Evolutionary conservation across 148 eudicot species (phyloP).

Genomic region (Persicaria tinctoria): DNA sequence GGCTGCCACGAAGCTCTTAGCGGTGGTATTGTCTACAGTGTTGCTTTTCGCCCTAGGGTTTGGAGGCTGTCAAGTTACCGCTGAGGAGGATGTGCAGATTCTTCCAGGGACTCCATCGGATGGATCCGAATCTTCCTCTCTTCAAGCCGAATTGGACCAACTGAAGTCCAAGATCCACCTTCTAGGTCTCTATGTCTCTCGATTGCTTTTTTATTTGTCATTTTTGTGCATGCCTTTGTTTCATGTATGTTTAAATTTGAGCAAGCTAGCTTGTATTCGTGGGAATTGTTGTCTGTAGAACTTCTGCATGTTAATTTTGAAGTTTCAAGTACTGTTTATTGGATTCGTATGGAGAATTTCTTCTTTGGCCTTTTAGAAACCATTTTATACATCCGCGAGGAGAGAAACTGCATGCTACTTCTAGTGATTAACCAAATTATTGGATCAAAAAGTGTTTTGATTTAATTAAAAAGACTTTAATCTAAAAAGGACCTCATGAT

Average conservation of each 20-base stretch:
- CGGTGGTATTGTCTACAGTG: background rate
- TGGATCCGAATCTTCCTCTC: conserved; percentile 2
- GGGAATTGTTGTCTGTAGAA: background rate
- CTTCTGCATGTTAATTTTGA: background rate
- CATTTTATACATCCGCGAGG: background rate
- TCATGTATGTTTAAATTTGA: background rate
- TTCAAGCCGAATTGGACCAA: conserved; percentile 4
- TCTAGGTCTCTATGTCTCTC: background rate
- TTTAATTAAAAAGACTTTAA: no score
- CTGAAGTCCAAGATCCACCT: conserved; percentile 9
- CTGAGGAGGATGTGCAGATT: conserved; percentile 6
- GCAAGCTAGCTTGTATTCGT: background rate
- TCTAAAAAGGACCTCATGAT: background rate
- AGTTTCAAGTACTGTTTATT: background rate
- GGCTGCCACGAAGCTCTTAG: conserved; percentile 2
- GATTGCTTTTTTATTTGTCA: background rate
- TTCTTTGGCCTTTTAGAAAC: background rate
- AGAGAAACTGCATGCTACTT: background rate
- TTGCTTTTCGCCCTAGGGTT: conserved; percentile 4
- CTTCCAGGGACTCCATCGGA: background rate
- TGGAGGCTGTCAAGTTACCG: conserved; percentile 4
- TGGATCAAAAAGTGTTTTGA: background rate
- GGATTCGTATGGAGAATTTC: background rate
- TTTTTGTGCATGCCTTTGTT: background rate
- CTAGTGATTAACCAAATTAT: background rate